A percentile compares a stretch with the other conserved stretches of the same genome.
Conservation (phyloP, 345 rosid species). For the Tarenaya hassleriana region DNA sequence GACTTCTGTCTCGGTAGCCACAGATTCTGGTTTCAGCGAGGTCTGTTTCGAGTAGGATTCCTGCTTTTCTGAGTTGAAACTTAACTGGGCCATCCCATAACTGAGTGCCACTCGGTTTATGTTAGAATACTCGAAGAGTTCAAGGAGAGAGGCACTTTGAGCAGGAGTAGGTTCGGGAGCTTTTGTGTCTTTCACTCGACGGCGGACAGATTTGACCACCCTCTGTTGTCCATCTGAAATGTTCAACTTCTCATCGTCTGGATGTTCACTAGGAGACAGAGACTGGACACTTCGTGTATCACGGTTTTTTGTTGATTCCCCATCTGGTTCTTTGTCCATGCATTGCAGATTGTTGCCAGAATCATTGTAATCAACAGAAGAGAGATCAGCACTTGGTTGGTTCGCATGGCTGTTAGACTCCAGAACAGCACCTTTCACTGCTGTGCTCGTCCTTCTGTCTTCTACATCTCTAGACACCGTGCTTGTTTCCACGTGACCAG, state of each 20-base stretch:
- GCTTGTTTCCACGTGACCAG: slow-evolving; percentile 23
- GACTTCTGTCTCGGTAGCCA: slow-evolving; percentile 39
- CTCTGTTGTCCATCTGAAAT: slow-evolving; percentile 17
- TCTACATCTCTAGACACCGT: slow-evolving; percentile 9
- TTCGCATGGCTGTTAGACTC: slow-evolving; percentile 13
- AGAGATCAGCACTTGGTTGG: slow-evolving; percentile 4
- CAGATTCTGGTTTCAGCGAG: slow-evolving; percentile 31
- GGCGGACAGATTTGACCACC: slow-evolving; percentile 26
- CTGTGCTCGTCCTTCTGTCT: slow-evolving; percentile 12
- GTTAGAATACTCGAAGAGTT: slow-evolving; percentile 30
- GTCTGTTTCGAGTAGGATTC: slow-evolving; percentile 30
- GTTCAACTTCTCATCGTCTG: slow-evolving; percentile 28
- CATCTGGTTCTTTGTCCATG: slow-evolving; percentile 25
- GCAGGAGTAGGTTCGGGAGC: slow-evolving; percentile 5
- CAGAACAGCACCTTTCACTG: slow-evolving; percentile 16
- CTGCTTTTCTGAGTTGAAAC: slow-evolving; percentile 28
- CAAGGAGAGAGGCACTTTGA: slow-evolving; percentile 25
- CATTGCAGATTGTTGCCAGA: slow-evolving; percentile 11
- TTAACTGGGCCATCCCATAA: slow-evolving; percentile 29
- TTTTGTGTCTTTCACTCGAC: slow-evolving; percentile 16
- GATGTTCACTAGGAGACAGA: slow-evolving; percentile 23
- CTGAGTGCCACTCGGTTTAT: slow-evolving; percentile 29
- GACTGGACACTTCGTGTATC: slow-evolving; percentile 22
- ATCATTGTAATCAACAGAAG: slow-evolving; percentile 20
- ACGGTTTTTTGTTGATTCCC: slow-evolving; percentile 15